Evolutionary conservation across 371 early-diverging fungal species (phyloP).

Genomic region (Dichotomocladium elegans): DNA sequence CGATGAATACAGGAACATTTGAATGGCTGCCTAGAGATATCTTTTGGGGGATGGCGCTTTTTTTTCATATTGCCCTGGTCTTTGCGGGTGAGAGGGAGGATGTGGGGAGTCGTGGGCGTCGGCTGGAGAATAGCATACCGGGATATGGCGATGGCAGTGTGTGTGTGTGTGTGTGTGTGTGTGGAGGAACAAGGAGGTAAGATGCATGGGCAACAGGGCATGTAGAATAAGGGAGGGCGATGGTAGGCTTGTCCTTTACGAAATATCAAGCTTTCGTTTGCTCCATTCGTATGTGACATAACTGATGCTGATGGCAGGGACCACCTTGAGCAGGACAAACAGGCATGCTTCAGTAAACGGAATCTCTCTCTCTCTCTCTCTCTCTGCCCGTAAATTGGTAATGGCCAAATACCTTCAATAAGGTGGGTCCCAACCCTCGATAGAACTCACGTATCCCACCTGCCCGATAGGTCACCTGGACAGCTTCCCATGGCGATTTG

Average conservation of each 20-base stretch:
- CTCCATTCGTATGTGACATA: slow-evolving; percentile 64
- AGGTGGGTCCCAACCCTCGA: slow-evolving; percentile 78
- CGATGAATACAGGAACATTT: too few species aligned
- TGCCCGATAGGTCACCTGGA: slow-evolving; percentile 54
- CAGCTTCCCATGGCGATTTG: slow-evolving; percentile 61
- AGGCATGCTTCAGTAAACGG: too few species aligned
- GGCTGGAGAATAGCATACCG: too few species aligned
- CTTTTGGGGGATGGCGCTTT: too few species aligned
- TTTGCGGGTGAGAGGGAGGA: too few species aligned
- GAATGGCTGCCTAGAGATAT: too few species aligned
- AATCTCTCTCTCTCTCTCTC: background rate
- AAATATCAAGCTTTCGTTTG: slow-evolving; percentile 28
- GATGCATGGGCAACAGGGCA: too few species aligned
- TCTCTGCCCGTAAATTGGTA: background rate
- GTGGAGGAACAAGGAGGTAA: too few species aligned
- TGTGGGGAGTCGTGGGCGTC: too few species aligned
- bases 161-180: background rate
- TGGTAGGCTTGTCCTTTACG: slow-evolving; percentile 3
- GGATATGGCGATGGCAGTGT: background rate
- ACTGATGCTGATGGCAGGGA: slow-evolving; percentile 62
- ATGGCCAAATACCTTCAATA: slow-evolving; percentile 52
- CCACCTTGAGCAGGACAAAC: too few species aligned
- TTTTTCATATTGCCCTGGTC: too few species aligned
- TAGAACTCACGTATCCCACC: slow-evolving; percentile 83
- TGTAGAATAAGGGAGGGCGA: background rate